These are phyloP conservation scores for Cordyceps pruinosa DNA, from an alignment of 2,329 filamentous ascomycete species.

Conservation along the genomic window DNA sequence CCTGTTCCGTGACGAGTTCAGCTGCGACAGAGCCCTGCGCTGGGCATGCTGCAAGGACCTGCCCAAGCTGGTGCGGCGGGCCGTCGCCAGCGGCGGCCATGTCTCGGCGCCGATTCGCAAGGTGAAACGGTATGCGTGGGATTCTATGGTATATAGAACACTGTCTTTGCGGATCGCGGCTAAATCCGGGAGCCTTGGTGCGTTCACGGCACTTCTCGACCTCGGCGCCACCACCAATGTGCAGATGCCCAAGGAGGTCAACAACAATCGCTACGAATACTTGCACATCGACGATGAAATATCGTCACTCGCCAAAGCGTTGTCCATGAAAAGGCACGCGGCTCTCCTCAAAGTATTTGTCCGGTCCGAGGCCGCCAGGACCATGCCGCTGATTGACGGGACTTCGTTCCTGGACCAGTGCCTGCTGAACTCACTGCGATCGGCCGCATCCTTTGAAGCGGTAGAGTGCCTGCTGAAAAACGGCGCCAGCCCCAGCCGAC, in stretches of 20 bases:
- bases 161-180: background rate
- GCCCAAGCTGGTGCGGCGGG: background rate
- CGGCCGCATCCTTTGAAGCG: background rate
- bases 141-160: background rate
- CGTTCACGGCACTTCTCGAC: background rate
- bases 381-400: background rate
- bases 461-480: background rate
- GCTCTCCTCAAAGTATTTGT: background rate
- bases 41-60: constrained; percentile 5
- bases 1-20: background rate
- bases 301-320: background rate
- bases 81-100: background rate
- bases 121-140: background rate
- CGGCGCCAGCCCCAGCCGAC: background rate
- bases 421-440: background rate
- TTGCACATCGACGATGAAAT: background rate
- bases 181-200: background rate
- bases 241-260: background rate
- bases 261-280: constrained; percentile 2
- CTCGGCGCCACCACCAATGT: background rate
- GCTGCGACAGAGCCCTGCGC: background rate
- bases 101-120: constrained; percentile 1
- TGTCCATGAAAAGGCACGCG: background rate
- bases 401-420: background rate
- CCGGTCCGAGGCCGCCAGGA: background rate